Evolutionary conservation across 805 yeast species (phyloP).

Genomic region (Priceomyces castillae): DNA sequence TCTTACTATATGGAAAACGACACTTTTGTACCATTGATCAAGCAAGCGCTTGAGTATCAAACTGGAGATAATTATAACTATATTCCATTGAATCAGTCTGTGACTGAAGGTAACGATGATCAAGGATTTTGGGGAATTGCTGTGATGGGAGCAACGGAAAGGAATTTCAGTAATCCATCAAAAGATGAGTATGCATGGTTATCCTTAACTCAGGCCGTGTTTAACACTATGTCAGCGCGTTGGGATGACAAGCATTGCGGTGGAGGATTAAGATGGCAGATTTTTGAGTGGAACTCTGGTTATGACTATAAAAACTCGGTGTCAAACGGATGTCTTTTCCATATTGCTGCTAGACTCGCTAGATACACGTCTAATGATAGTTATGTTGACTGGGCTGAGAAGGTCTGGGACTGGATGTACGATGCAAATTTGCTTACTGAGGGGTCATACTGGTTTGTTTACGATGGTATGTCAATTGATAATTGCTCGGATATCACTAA

Average conservation of each 20-base stretch:
- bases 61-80: conserved; percentile 65
- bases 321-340: conserved; percentile 44
- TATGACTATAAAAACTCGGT: conserved; percentile 46
- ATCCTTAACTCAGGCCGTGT: conserved; percentile 40
- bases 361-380: conserved; percentile 39
- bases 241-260: conserved; percentile 39
- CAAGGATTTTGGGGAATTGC: conserved; percentile 97
- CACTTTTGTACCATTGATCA: conserved; percentile 58
- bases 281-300: conserved; percentile 48
- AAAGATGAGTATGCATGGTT: conserved; percentile 39
- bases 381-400: conserved; percentile 41
- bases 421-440: conserved; percentile 43
- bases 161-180: conserved; percentile 64
- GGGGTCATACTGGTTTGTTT: conserved; percentile 50
- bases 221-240: conserved; percentile 44
- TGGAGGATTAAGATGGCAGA: conserved; percentile 49
- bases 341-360: conserved; percentile 44
- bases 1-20: conserved; percentile 67
- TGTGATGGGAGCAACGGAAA: conserved; percentile 88
- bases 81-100: conserved; percentile 82
- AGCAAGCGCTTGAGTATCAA: conserved; percentile 67
- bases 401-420: conserved; percentile 46
- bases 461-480: conserved; percentile 66
- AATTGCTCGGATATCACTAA: conserved; percentile 62
- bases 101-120: conserved; percentile 96